Conservation (phyloP, 106 monocot genomes). For the Gastrodia elata region DNA sequence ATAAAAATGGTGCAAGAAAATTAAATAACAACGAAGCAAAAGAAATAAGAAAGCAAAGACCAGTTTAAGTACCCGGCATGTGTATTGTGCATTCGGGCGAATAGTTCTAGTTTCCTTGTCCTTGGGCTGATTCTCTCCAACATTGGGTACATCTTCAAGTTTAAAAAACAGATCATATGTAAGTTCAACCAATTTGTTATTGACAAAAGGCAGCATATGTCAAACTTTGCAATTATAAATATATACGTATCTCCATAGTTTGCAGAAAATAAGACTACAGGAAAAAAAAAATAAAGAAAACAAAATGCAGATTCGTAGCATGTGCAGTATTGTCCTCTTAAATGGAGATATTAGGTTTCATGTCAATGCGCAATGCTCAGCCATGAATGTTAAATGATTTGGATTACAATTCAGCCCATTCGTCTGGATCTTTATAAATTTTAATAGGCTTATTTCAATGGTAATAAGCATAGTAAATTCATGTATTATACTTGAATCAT, state of each 20-base stretch:
- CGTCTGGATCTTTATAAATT: too few relatives aligned
- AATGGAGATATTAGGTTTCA: background rate
- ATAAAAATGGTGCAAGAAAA: background rate
- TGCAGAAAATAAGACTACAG: background rate
- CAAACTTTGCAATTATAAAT: background rate
- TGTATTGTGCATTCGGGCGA: slow-evolving; percentile 99
- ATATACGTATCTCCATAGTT: background rate
- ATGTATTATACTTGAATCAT: too few relatives aligned
- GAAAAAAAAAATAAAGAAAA: background rate
- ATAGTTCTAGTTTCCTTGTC: slow-evolving; percentile 95
- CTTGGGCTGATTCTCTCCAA: slow-evolving; percentile 97
- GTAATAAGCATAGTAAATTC: too few relatives aligned
- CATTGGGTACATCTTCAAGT: slow-evolving; percentile 85
- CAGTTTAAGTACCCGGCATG: slow-evolving; percentile 73
- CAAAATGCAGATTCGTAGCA: background rate
- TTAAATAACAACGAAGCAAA: background rate
- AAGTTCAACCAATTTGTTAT: background rate
- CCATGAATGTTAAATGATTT: too few relatives aligned
- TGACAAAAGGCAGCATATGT: background rate
- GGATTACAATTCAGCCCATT: too few relatives aligned
- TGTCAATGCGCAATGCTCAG: background rate
- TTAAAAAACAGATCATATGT: background rate
- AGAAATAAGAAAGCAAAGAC: background rate
- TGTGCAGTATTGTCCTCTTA: background rate
- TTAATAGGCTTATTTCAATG: too few relatives aligned